Base-by-base conservation (phyloP, 768 basidiomycete species). In the Hortiboletus campestris region DNA sequence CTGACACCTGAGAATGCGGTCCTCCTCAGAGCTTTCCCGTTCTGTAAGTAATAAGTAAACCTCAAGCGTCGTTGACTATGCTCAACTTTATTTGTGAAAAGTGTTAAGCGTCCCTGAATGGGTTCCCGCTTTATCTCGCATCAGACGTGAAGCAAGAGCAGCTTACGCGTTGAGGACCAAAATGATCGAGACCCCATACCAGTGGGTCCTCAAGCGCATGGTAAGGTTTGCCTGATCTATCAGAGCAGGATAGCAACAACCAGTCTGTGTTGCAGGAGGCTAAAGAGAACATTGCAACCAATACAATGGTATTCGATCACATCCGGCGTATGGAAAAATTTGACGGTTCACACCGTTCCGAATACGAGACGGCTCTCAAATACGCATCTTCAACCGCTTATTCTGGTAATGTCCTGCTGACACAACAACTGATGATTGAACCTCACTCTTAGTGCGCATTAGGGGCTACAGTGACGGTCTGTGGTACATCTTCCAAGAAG, bases 111-210 rank as follows among this genome's bases (percentile, higher is more conserved):
- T 46, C 7, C 51, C 51, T 2, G 36, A 63, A n/a, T 78, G 76
- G 74, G 56, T 75, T 45, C 76, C 77, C 6, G 74, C 75, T 6
- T 75, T 74, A 8, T 54, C 51, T 11, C 17, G 55, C 7, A 69
- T 76, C 57, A 73, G 75, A 58, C 63, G 61, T 38, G 62, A 68
- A 22, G 75, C 74, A 17, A 59, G 16, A 11, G 17, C 16, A 0
- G 62, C 49, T 1, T 31, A 19, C 2, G 43, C 11, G 1, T 31
- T 36, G 25, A 13, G 35, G 8, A 31, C 8, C 35, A 20, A 46
- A 28, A 17, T 19, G 10, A 6, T 46, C 4, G 34, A 52, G 19
- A 20, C 2, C 3, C 51, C 51, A 17, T 52, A 52, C 14, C 25
- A 20, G 14, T 20, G 2, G 12, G 43, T 52, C 19, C 43, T 17